phyloP scores from a whole-genome alignment of 2,329 filamentous ascomycete species.

The Chaetomiaceae sp. region DNA sequence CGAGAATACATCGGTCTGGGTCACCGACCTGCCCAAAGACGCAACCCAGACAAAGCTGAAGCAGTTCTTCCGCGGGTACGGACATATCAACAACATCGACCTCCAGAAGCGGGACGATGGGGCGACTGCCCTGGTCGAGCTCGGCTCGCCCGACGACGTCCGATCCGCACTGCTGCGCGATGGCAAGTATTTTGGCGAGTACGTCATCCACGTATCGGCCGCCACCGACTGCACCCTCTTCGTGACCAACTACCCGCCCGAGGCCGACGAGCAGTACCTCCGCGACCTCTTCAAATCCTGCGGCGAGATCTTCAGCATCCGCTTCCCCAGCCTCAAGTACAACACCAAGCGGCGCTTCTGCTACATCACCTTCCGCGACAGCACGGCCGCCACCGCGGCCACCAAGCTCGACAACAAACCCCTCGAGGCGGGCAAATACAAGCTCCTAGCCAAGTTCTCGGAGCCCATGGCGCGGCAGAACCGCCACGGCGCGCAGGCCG shows the following conservation, averaged over 20 bases:
- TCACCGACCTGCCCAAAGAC: constrained; percentile 68
- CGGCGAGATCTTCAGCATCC: constrained; percentile 77
- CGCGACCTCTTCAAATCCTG: constrained; percentile 65
- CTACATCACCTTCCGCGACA: constrained; percentile 81
- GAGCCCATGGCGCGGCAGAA: constrained; percentile 73
- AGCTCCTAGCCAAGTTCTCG: constrained; percentile 75
- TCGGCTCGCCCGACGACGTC: constrained; percentile 74
- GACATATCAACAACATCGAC: constrained; percentile 73
- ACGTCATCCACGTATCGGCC: constrained; percentile 66
- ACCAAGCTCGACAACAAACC: constrained; percentile 66
- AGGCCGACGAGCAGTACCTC: constrained; percentile 66
- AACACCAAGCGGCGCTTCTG: constrained; percentile 89
- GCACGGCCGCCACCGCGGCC: constrained; percentile 64
- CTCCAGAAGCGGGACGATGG: constrained; percentile 57
- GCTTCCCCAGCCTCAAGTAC: constrained; percentile 86
- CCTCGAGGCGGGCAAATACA: constrained; percentile 63
- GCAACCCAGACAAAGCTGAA: constrained; percentile 68
- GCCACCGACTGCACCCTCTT: constrained; percentile 79
- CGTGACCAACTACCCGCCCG: constrained; percentile 82
- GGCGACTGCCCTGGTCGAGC: constrained; percentile 76
- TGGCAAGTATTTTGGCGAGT: constrained; percentile 70
- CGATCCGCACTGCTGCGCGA: constrained; percentile 75
- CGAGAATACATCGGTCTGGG: constrained; percentile 81
- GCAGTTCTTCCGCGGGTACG: constrained; percentile 90
- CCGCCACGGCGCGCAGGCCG: constrained; percentile 74